These are phyloP conservation scores for Stachybotrys echinatus DNA, from an alignment of 2,329 filamentous ascomycete genomes.

Conservation along the genomic window DNA sequence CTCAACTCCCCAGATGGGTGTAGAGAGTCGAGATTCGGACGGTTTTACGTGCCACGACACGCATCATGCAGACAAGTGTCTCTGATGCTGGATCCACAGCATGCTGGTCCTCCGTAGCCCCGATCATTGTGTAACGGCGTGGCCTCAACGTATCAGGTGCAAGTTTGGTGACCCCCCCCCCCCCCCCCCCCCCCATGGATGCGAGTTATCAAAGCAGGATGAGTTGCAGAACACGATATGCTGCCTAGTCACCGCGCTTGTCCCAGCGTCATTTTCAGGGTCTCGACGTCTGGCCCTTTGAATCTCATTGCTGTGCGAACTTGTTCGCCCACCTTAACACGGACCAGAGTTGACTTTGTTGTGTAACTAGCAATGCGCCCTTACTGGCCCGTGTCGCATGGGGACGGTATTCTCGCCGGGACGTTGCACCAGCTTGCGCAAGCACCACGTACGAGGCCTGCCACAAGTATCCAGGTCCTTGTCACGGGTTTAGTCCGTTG, in stretches of 20 bases:
- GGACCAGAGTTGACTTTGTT: neutral
- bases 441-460: neutral
- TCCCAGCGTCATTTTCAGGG: too few species aligned
- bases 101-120: neutral
- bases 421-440: neutral
- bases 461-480: neutral
- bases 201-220: too few species aligned
- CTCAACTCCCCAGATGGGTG: neutral
- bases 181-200: too few species aligned
- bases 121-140: neutral
- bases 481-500: neutral
- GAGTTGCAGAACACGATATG: too few species aligned
- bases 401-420: neutral
- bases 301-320: too few species aligned
- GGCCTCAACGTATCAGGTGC: neutral
- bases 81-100: neutral
- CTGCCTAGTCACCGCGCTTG: too few species aligned
- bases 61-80: neutral
- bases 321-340: too few species aligned
- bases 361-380: neutral
- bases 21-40: neutral
- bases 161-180: neutral
- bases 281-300: too few species aligned
- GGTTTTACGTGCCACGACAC: neutral
- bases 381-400: neutral